phyloP scores from a whole-genome alignment of 2,329 filamentous ascomycete genomes.

The Apiospora arundinis region DNA sequence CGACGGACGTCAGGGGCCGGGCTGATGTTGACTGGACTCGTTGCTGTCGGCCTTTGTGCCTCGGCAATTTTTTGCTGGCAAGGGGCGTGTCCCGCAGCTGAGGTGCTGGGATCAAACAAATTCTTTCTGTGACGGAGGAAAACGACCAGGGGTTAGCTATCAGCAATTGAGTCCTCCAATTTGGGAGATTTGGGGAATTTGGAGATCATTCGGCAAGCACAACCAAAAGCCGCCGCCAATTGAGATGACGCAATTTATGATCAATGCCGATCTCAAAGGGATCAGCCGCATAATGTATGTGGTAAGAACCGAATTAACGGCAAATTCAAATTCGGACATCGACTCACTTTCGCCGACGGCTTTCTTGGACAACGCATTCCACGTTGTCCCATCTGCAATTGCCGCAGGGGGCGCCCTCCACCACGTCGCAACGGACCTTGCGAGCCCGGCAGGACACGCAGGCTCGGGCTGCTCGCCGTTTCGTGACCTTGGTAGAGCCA shows the following conservation, averaged over 20 bases:
- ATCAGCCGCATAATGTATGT: slow-evolving; percentile 1
- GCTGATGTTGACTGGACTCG: slow-evolving; percentile 44
- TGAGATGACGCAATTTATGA: slow-evolving; percentile 11
- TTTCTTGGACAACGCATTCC: slow-evolving; percentile 79
- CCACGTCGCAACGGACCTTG: slow-evolving; percentile 93
- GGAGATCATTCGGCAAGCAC: neutral
- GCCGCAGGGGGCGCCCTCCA: slow-evolving; percentile 85
- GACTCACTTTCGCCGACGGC: slow-evolving; percentile 84
- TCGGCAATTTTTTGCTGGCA: slow-evolving; percentile 47
- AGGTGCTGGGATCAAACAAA: slow-evolving; percentile 37
- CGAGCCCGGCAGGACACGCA: slow-evolving; percentile 87
- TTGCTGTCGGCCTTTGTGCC: slow-evolving; percentile 45
- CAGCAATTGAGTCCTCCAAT: slow-evolving; percentile 9
- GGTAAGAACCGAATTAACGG: neutral
- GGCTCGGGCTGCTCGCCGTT: slow-evolving; percentile 87
- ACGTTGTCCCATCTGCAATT: slow-evolving; percentile 85
- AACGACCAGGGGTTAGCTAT: slow-evolving; percentile 33
- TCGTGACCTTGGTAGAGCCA: slow-evolving; percentile 60
- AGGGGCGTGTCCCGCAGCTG: slow-evolving; percentile 29
- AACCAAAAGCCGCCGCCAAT: neutral
- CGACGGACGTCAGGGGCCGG: slow-evolving; percentile 35
- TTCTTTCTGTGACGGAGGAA: slow-evolving; percentile 37
- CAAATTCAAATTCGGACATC: slow-evolving; percentile 15
- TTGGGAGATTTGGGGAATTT: slow-evolving; percentile 3
- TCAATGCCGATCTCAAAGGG: slow-evolving; percentile 2